Base-by-base conservation (phyloP, 306 rosid species). In the Sicyos edulis region DNA sequence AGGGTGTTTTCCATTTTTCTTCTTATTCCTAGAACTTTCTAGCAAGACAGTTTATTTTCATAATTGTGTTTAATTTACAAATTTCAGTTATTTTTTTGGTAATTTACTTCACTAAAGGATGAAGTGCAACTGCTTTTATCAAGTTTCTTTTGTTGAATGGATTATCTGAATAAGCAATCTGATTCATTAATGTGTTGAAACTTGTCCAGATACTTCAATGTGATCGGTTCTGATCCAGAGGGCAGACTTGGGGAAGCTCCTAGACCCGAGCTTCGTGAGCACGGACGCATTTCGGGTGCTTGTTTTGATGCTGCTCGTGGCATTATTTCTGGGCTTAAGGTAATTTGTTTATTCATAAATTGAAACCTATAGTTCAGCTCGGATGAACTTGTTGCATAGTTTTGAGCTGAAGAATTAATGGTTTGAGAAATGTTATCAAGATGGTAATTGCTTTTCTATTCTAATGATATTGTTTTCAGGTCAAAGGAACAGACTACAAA, bases 171-270 rank as follows among this genome's bases (percentile, higher is more conserved):
- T 42, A 64, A 64, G 47, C 52, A 4, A 62, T 64, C n/a, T 64
- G 52, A 42, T 66, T 13, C 37, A 6, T 20, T 32, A 6, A 20
- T 66, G 32, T 42, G 55, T 58, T 63, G 50, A 65, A 47, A 81
- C 73, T 63, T 32, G 29, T 78, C 6, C 75, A 93, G 99, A 76
- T 93, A 93, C 83, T 91, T 91, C 88, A 91, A 87, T 89, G 97
- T 91, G 72, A 89, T 91, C 83, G 97, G 97, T 66, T 92, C 97
- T 42, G 96, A 92, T 50, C 95, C 95, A 32, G 95, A 86, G 72
- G 97, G 97, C n/a, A 87, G 92, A 83, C 79, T 92, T 74, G 96
- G 97, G 19, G 97, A 92, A 83, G 97, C 97, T 49, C 97, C 97
- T 17, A 89, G 88, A 74, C 95, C 97, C 24, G 96, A 92, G 78